A percentile compares a stretch with the other conserved stretches of the same genome.
Conservation (phyloP, 2,329 filamentous ascomycete species). For the Endoconidiophora polonica region DNA sequence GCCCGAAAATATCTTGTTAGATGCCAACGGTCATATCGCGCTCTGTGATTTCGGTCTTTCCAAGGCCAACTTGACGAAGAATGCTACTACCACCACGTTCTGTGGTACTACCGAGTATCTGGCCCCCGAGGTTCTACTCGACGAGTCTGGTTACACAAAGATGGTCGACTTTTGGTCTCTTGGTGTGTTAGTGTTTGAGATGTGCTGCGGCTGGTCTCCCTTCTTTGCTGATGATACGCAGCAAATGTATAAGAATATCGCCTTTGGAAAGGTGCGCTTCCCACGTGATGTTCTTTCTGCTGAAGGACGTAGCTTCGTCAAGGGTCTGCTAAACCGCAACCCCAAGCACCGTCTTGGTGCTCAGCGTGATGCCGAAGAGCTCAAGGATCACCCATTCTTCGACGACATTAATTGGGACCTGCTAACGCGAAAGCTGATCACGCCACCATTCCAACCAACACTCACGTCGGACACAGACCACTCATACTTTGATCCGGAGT, state of each 20-base stretch:
- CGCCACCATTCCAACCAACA: slow-evolving; percentile 94
- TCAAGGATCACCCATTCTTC: slow-evolving; percentile 93
- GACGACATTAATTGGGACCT: slow-evolving; percentile 83
- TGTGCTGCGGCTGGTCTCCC: slow-evolving; percentile 98
- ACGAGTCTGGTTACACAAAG: slow-evolving; percentile 96
- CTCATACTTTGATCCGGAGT: slow-evolving; percentile 96
- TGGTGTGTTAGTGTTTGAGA: slow-evolving; percentile 93
- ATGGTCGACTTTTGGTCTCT: slow-evolving; percentile 99
- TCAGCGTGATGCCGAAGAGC: slow-evolving; percentile 76
- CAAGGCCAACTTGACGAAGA: slow-evolving; percentile 92
- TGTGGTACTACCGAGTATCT: slow-evolving; percentile 97
- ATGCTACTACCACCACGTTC: slow-evolving; percentile 97
- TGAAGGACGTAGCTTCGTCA: slow-evolving; percentile 94
- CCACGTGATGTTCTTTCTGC: slow-evolving; percentile 85
- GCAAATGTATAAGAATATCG: slow-evolving; percentile 99
- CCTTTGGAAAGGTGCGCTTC: slow-evolving; percentile 95
- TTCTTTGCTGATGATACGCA: slow-evolving; percentile 99
- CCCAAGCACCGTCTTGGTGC: slow-evolving; percentile 89
- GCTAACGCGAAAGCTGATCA: slow-evolving; percentile 75
- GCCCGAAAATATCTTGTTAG: slow-evolving; percentile 90
- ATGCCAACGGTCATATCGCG: slow-evolving; percentile 94
- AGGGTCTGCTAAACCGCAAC: slow-evolving; percentile 90
- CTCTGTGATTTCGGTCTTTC: slow-evolving; percentile 95
- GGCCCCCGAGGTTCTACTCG: slow-evolving; percentile 83
- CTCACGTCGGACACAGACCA: slow-evolving; percentile 91